Evolutionary conservation across 192 early-diverging fungal genomes (phyloP), one percentile per base, ranked within the genome.

Genomic region (Thamnidium elegans): DNA sequence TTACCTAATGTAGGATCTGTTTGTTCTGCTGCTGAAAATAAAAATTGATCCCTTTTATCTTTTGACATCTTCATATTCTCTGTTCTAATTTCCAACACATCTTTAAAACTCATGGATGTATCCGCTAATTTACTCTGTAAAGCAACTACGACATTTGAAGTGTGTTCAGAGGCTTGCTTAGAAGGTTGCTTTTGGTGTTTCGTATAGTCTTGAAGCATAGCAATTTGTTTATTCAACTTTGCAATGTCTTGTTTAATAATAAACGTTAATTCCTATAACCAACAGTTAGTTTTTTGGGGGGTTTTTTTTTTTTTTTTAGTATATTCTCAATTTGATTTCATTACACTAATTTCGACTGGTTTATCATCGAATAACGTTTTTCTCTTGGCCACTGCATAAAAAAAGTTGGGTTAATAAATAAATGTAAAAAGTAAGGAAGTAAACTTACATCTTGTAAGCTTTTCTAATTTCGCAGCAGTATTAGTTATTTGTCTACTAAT

Each of bases 291-390:
- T 31, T 6, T 3, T 17, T 20, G n/a, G n/a, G n/a, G n/a, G n/a
- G n/a, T n/a, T n/a, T n/a, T n/a, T n/a, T n/a, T n/a, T n/a, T n/a
- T n/a, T n/a, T n/a, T n/a, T n/a, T n/a, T n/a, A n/a, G n/a, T 31
- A 48, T 50, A 26, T 62, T 52, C 2, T 32, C 13, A 58, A 34
- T 58, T 7, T 30, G 1, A 5, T 21, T 23, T 26, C 32, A 4
- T 48, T 84, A 88, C 85, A 63, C 91, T 95, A 64, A 99, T 98
- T 67, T 99, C 96, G 7, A 87, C 84, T 10, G 96, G 94, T 70
- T 87, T 88, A 79, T 99, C 98, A 75, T 99, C 96, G 67, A 99
- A 98, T 62, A 99, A 76, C 3, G 96, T 92, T 74, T 94, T 94
- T 55, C 93, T 80, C 58, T 94, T 94, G n/a, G 97, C 97, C 67